A percentile compares a stretch with the other conserved stretches of the same genome.
Evolutionary conservation across 495 filamentous ascomycete species (phyloP).

Genomic region (Penicillium arizonense): DNA sequence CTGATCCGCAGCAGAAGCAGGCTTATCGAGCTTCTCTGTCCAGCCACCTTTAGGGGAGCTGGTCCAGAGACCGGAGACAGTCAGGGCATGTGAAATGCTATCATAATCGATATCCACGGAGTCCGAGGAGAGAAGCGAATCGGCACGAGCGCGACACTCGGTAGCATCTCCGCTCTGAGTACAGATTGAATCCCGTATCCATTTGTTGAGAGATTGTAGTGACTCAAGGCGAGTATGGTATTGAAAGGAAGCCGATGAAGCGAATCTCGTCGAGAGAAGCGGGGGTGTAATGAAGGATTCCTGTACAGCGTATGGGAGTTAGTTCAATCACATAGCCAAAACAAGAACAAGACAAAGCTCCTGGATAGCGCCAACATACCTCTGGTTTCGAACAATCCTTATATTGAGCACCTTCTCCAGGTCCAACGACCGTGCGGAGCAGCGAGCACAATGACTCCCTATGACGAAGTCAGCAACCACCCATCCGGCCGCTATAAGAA

Average conservation of each 20-base stretch:
- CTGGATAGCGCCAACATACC: slow-evolving; percentile 31
- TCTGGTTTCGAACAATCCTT: slow-evolving; percentile 52
- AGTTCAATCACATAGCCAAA: slow-evolving; percentile 2
- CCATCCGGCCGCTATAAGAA: background rate
- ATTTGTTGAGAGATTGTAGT: slow-evolving; percentile 54
- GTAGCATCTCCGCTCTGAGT: slow-evolving; percentile 14
- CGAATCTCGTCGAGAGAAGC: slow-evolving; percentile 62
- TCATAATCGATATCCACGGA: slow-evolving; percentile 80
- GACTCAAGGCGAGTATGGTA: slow-evolving; percentile 63
- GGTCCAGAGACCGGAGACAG: slow-evolving; percentile 61
- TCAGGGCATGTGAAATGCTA: slow-evolving; percentile 61
- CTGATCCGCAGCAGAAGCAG: slow-evolving; percentile 34
- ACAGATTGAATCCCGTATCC: slow-evolving; percentile 59
- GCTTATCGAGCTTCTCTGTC: slow-evolving; percentile 47
- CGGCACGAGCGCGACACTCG: slow-evolving; percentile 36
- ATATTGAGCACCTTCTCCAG: slow-evolving; percentile 7
- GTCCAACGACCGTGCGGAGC: slow-evolving; percentile 61
- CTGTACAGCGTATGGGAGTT: slow-evolving; percentile 28
- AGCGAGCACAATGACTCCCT: slow-evolving; percentile 60
- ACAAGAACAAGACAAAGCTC: background rate
- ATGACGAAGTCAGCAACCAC: slow-evolving; percentile 14
- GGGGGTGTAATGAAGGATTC: slow-evolving; percentile 65
- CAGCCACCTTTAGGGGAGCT: slow-evolving; percentile 43
- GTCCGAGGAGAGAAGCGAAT: slow-evolving; percentile 48
- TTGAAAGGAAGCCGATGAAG: slow-evolving; percentile 63